Percentiles rank a stretch among this genome's conserved stretches.
These are phyloP conservation scores for Vitis hybrid DNA, from an alignment of 177 flowering plant genomes.

Conservation along the genomic window DNA sequence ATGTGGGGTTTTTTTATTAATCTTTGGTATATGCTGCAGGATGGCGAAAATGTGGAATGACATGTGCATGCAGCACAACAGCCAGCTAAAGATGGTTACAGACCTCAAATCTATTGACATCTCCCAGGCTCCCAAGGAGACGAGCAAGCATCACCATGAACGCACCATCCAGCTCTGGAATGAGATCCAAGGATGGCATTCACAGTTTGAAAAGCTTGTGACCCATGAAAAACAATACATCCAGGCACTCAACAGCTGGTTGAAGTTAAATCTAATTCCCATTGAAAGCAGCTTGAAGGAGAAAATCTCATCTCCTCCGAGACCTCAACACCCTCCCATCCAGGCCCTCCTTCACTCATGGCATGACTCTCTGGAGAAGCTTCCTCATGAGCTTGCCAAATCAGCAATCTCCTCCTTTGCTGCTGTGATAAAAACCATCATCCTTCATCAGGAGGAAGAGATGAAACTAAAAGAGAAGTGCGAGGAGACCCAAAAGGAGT, in stretches of 20 bases:
- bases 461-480: slow-evolving; percentile 69
- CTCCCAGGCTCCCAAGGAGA: slow-evolving; percentile 51
- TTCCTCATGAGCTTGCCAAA: slow-evolving; percentile 69
- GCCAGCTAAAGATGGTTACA: slow-evolving; percentile 48
- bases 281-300: slow-evolving; percentile 81
- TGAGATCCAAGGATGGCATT: slow-evolving; percentile 58
- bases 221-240: slow-evolving; percentile 66
- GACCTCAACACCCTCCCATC: slow-evolving; percentile 58
- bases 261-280: slow-evolving; percentile 76
- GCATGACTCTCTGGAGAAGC: slow-evolving; percentile 75
- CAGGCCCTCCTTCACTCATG: slow-evolving; percentile 62
- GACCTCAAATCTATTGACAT: slow-evolving; percentile 58
- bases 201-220: slow-evolving; percentile 61
- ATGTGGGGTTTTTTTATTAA: background rate
- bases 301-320: slow-evolving; percentile 68
- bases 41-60: slow-evolving; percentile 82
- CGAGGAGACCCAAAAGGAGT: slow-evolving; percentile 69
- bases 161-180: slow-evolving; percentile 56
- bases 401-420: slow-evolving; percentile 65
- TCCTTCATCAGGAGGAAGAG: slow-evolving; percentile 70
- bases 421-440: slow-evolving; percentile 63
- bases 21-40: slow-evolving; percentile 34
- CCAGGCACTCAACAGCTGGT: slow-evolving; percentile 63
- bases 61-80: slow-evolving; percentile 59
- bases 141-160: slow-evolving; percentile 61